Percentiles rank a stretch among this genome's conserved stretches.
Evolutionary conservation across 768 basidiomycete species (phyloP).

Genomic region (Rhodotorula graminis): DNA sequence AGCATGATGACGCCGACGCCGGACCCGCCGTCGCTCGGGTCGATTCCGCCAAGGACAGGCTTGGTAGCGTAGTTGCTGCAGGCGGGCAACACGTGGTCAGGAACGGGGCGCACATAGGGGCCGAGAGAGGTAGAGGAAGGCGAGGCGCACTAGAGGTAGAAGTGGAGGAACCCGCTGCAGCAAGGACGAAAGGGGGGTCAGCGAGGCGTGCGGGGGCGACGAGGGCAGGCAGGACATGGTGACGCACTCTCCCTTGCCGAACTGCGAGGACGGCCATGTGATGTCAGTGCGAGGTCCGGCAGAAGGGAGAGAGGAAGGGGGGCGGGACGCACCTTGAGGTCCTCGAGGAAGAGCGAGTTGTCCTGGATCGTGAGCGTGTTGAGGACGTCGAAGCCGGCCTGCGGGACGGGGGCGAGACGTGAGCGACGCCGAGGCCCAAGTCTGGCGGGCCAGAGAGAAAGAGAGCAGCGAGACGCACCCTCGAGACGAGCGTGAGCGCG

Average conservation of each 20-base stretch:
- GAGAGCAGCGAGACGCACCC: conserved; percentile 55
- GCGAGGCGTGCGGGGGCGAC: neutral
- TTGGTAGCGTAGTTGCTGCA: conserved; percentile 91
- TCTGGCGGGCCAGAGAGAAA: too few species aligned
- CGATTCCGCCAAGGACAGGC: conserved; percentile 62
- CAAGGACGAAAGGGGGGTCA: neutral
- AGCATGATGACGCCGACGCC: conserved; percentile 84
- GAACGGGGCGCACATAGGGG: too few species aligned
- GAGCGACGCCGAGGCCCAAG: neutral
- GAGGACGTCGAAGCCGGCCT: conserved; percentile 89
- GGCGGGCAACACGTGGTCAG: conserved; percentile 51
- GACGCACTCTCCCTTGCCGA: conserved; percentile 28
- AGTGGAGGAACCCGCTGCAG: conserved; percentile 72
- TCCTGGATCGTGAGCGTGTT: conserved; percentile 95
- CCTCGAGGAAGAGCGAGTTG: conserved; percentile 72
- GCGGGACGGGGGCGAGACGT: neutral
- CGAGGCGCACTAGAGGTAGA: conserved; percentile 25
- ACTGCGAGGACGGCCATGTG: neutral
- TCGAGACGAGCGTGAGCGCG: conserved; percentile 51
- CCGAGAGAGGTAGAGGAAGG: too few species aligned
- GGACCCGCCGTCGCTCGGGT: conserved; percentile 43
- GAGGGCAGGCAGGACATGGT: neutral
- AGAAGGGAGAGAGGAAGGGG: conserved; percentile 8
- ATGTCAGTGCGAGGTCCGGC: neutral
- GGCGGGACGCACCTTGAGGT: conserved; percentile 51